Evolutionary conservation across 2,329 filamentous ascomycete genomes (phyloP), one percentile per base, ranked within the genome.

Genomic region (Chaetomium globosum): DNA sequence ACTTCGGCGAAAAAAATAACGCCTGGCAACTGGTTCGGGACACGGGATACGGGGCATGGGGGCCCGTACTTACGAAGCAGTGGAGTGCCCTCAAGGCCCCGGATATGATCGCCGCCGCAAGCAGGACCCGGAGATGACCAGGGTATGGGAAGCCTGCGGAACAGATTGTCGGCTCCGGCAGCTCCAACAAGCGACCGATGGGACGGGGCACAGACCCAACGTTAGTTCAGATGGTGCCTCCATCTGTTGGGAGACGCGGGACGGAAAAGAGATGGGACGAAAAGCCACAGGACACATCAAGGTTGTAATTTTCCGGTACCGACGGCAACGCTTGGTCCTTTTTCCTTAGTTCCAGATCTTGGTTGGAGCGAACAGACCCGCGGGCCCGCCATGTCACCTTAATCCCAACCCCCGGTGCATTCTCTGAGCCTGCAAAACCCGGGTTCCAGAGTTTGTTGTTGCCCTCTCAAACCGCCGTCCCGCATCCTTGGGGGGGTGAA

Each of bases 241-340:
- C 49, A 19, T 33, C 31, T 23, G 54, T 21, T 36, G 43, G 23
- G 31, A 43, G 53, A 46, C 48, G 63, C 48, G 63, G 33, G 58
- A 53, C 52, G 43, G 52, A 61, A 31, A 51, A 30, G 49, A 62
- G 48, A 61, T 61, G 58, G 63, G 58, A 62, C 54, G 54, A 62
- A 55, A 46, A 59, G 43, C n/a, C 43, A 21, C 60, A 30, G 39
- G 39, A n/a, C 39, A 43, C 39, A 43, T n/a, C 33, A 19, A 54
- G 13, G n/a, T 13, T 28, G 19, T 52, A 33, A 23, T 23, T 7
- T 33, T 54, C 28, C 48, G 59, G 63, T 65, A 65, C 31, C 53
- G 59, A 61, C 59, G 59, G 54, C 53, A 59, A 30, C 55, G 54
- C 54, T 62, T 62, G 63, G 58, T 8, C 52, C 52, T 57, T 26